Evolutionary conservation across 2,329 filamentous ascomycete genomes (phyloP).

Genomic region (Salinomyces thailandicus): DNA sequence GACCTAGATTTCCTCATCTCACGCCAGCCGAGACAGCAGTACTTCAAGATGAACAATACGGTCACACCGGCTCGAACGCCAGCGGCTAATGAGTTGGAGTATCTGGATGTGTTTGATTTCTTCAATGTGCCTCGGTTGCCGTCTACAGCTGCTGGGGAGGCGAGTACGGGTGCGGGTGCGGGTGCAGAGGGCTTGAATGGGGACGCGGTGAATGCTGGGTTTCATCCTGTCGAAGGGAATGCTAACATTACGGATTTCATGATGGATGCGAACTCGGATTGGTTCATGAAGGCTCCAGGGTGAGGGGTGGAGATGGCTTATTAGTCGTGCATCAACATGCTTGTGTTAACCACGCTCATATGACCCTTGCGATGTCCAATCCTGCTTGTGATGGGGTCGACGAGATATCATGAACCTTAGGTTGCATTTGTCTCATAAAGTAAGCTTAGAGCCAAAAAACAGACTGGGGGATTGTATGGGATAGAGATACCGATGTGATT

Average conservation of each 20-base stretch:
- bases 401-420: too few species aligned
- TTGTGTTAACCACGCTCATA: too few species aligned
- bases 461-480: too few species aligned
- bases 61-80: slow-evolving; percentile 37
- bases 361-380: too few species aligned
- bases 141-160: slow-evolving; percentile 9
- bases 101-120: slow-evolving; percentile 86
- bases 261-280: slow-evolving; percentile 63
- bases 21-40: slow-evolving; percentile 54
- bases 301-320: too few species aligned
- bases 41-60: slow-evolving; percentile 12
- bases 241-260: slow-evolving; percentile 66
- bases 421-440: too few species aligned
- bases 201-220: slow-evolving; percentile 2
- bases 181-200: slow-evolving; percentile 2
- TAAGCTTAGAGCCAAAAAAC: too few species aligned
- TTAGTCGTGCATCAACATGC: too few species aligned
- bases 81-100: slow-evolving; percentile 74
- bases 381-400: too few species aligned
- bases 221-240: slow-evolving; percentile 1
- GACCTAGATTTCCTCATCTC: slow-evolving; percentile 86
- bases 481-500: too few species aligned
- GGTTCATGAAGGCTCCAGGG: slow-evolving; percentile 50
- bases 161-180: background rate
- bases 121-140: slow-evolving; percentile 79